phyloP scores from a whole-genome alignment of 139 green algal species.

The Picochlorum sp. region DNA sequence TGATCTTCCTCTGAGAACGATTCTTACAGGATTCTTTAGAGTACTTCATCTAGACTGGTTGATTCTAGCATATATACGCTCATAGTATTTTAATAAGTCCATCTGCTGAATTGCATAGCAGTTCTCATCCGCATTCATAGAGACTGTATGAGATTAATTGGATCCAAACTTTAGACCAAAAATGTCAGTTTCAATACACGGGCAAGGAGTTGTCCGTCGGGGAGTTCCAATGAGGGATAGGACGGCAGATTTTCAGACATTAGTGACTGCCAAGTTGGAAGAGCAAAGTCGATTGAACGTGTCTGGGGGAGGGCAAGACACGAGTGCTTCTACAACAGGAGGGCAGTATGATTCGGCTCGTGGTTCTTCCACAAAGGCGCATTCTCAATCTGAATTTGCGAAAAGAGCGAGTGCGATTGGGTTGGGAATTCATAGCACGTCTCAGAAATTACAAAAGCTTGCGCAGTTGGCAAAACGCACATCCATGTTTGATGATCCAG shows the following conservation, averaged over 20 bases:
- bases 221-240: conserved; percentile 4
- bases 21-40: too few species aligned
- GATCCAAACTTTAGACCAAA: too few species aligned
- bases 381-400: conserved; percentile 74
- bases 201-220: too few species aligned
- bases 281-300: background rate
- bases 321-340: background rate
- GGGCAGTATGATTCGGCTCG: background rate
- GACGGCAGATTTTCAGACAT: conserved; percentile 6
- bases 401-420: conserved; percentile 78
- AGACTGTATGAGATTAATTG: too few species aligned
- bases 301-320: background rate
- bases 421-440: conserved; percentile 86
- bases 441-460: conserved; percentile 83
- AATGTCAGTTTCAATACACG: too few species aligned
- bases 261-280: conserved; percentile 1
- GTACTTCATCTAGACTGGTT: too few species aligned
- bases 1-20: too few species aligned
- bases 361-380: conserved; percentile 8
- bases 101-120: too few species aligned
- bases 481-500: conserved; percentile 94
- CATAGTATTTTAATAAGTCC: too few species aligned
- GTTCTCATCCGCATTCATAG: too few species aligned
- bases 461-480: conserved; percentile 90
- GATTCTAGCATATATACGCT: too few species aligned